Evolutionary conservation across 179 eudicot species (phyloP), one percentile per base, ranked within the genome.

Genomic region (Dionaea muscipula): DNA sequence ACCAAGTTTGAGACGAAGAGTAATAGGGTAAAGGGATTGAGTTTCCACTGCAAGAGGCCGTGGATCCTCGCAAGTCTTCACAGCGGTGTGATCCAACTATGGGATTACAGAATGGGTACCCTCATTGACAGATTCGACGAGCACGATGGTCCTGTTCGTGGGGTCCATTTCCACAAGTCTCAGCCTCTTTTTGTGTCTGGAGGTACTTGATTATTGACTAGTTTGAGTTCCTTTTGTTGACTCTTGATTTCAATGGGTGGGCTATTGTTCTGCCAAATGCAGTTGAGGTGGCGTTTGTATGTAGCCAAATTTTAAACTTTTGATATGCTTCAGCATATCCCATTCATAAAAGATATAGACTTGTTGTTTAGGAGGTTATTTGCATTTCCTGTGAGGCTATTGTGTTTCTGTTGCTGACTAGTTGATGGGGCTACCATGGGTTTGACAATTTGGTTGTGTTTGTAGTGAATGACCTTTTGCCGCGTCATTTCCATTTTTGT

Each of bases 141-240:
- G 70, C 95, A 84, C n/a, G 94, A 86, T 67, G 95, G 95, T 5
- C 94, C 95, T 22, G 95, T 86, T 57, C 95, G 94, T 20, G 94
- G 94, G 2, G 89, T 86, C 25, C 86, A 81, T 62, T 86, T 84
- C 39, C 95, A 86, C 55, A 72, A 77, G 28, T 83, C 85, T 31
- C 90, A 85, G 76, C 94, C 90, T 0, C 72, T 82, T 27, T 85
- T 85, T 47, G 94, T 85, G 18, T 85, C 94, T 1, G 90, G 94
- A 78, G 94, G 90, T 85, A 70, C 45, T 33, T 54, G 15, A 1
- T 48, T 9, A 22, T 53, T 12, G 23, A 11, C 35, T 6, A 13
- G 3, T 14, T 49, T 12, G 28, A 0, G 24, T 11, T 49, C 11
- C 1, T 24, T 2, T 17, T 12, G 28, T 49, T 49, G 31, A 24